Evolutionary conservation across 2,329 filamentous ascomycete genomes (phyloP), one percentile per base, ranked within the genome.

Genomic region (Aspergillus sp.): DNA sequence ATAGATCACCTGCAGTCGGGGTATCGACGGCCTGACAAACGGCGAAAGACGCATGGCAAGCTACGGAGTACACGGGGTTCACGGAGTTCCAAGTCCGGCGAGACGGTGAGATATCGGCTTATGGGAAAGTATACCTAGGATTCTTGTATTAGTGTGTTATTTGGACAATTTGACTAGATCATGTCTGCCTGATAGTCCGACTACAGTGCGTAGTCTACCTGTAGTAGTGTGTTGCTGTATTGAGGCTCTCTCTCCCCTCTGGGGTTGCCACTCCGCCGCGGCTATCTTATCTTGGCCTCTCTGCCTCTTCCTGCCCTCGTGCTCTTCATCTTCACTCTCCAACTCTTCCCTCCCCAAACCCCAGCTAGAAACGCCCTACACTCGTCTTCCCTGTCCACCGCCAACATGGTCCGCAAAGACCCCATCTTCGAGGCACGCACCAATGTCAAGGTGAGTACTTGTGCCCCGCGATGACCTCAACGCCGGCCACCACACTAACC

Each of bases 1-100:
- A 64, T 67, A 45, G 53, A 65, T 53, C 55, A 58, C 47, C 55
- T 66, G 39, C 49, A 51, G 44, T 55, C 57, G 30, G 52, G 52
- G 53, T 50, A 47, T 41, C 44, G 42, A 22, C 50, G 53, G 43
- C 40, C 45, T 38, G 41, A 39, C 35, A 49, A 54, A 44, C 50
- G 58, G 57, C 51, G 53, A 45, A 50, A 44, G 43, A 42, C 37
- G 49, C 44, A 51, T 27, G 55, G 51, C 47, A 58, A 57, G 48
- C 44, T 46, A n/a, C 19, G 19, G 19, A 22, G 19, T 22, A 5
- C 10, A 22, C 5, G 19, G 19, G 19, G 5, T 47, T 43, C 43
- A 35, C 47, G 50, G 42, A 50, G 53, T 46, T 51, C 44, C 47
- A 40, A 26, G 22, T 30, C 36, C 15, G 43, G 44, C 36, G 44